Conservation (phyloP, 345 rosid species). For the Rhodamnia argentea region DNA sequence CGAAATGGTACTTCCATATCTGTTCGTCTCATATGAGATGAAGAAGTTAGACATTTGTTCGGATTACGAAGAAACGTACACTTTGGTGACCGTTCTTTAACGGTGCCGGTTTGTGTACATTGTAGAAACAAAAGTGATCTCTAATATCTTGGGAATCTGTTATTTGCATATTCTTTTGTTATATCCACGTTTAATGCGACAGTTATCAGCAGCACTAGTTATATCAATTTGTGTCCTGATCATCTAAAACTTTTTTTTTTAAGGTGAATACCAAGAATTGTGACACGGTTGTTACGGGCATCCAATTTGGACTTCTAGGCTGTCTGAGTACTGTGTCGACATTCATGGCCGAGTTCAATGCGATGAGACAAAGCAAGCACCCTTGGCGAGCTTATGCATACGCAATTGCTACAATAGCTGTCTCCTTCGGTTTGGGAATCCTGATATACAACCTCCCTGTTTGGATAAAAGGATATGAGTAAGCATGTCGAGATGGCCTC, state of each 20-base stretch:
- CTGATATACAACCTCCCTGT: slow-evolving; percentile 49
- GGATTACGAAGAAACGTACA: background rate
- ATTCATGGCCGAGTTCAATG: slow-evolving; percentile 78
- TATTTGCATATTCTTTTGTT: background rate
- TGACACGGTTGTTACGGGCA: slow-evolving; percentile 33
- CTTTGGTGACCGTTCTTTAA: background rate
- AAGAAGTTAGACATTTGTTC: background rate
- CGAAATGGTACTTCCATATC: background rate
- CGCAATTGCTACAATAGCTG: slow-evolving; percentile 28
- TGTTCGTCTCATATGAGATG: background rate
- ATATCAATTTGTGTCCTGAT: background rate
- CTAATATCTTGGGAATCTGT: background rate
- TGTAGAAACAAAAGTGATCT: background rate
- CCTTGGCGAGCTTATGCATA: slow-evolving; percentile 79
- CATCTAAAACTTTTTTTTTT: background rate
- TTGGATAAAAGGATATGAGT: slow-evolving; percentile 29
- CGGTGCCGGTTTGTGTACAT: background rate
- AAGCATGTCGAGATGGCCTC: background rate
- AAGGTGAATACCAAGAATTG: slow-evolving; percentile 50
- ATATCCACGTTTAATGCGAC: background rate
- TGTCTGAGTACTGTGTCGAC: slow-evolving; percentile 90
- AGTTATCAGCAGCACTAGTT: background rate
- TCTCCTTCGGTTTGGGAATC: slow-evolving; percentile 46
- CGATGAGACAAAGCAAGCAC: slow-evolving; percentile 59
- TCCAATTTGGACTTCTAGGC: slow-evolving; percentile 77